These are phyloP conservation scores for Phytophthora nicotianae DNA, from an alignment of 352 stramenopile species.

Conservation along the genomic window DNA sequence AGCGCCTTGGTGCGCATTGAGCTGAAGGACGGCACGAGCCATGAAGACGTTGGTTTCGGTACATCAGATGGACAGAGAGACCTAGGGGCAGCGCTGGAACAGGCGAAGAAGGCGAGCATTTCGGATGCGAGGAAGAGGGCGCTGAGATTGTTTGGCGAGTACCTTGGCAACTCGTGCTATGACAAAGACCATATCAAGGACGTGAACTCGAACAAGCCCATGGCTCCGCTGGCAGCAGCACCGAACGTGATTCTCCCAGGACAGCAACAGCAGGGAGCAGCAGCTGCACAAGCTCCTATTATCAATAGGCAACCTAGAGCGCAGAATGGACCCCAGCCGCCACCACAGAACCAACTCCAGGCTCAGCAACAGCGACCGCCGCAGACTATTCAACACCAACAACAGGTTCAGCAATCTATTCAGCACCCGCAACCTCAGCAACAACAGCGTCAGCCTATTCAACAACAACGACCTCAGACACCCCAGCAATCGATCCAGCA, in stretches of 20 bases:
- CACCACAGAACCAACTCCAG: slow-evolving; percentile 12
- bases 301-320: slow-evolving; percentile 6
- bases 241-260: slow-evolving; percentile 27
- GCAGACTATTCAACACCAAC: slow-evolving; percentile 16
- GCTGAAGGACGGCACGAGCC: slow-evolving; percentile 82
- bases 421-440: slow-evolving; percentile 21
- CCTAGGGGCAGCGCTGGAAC: slow-evolving; percentile 73
- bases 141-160: slow-evolving; percentile 84
- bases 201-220: slow-evolving; percentile 59
- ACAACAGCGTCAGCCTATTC: slow-evolving; percentile 16
- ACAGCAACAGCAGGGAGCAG: slow-evolving; percentile 12
- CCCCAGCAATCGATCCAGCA: too few relatives aligned
- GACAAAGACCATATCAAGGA: slow-evolving; percentile 87
- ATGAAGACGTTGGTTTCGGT: slow-evolving; percentile 86
- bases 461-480: slow-evolving; percentile 13
- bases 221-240: slow-evolving; percentile 25
- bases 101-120: slow-evolving; percentile 89
- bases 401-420: background rate
- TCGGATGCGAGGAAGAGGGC: slow-evolving; percentile 84
- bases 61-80: slow-evolving; percentile 80
- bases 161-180: slow-evolving; percentile 88
- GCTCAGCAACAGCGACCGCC: slow-evolving; percentile 15
- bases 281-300: background rate
- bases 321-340: slow-evolving; percentile 5
- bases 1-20: slow-evolving; percentile 84